Percentiles rank a stretch among this genome's conserved stretches.
phyloP scores from a whole-genome alignment of 768 basidiomycete genomes.

The Sutorius australiensis region DNA sequence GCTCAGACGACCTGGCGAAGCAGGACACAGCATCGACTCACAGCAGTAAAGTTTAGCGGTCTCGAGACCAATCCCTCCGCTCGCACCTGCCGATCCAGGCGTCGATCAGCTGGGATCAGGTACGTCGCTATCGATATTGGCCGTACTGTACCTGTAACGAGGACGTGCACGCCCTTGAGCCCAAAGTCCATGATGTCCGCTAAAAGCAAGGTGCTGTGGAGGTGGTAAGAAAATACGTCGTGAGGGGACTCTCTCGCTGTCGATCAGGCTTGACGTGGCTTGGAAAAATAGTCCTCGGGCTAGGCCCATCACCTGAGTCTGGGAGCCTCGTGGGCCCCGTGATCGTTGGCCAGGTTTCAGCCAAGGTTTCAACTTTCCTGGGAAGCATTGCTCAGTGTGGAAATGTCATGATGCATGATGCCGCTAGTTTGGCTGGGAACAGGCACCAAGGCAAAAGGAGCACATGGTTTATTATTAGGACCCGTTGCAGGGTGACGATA shows the following conservation, averaged over 20 bases:
- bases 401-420: not conserved
- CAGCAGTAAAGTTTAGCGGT: slow-evolving; percentile 56
- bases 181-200: slow-evolving; percentile 47
- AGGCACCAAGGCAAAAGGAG: not conserved
- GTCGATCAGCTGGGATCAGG: not conserved
- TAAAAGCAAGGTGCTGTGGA: not conserved
- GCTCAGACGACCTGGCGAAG: not conserved
- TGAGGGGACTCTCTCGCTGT: not conserved
- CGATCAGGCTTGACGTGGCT: not conserved
- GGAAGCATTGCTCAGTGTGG: slow-evolving; percentile 8
- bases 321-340: not conserved
- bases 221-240: slow-evolving; percentile 1
- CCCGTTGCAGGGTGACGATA: not conserved
- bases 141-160: slow-evolving; percentile 53
- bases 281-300: slow-evolving; percentile 3
- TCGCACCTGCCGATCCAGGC: slow-evolving; percentile 48
- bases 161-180: slow-evolving; percentile 57
- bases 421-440: not conserved
- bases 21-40: slow-evolving; percentile 22
- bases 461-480: not conserved
- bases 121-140: not conserved
- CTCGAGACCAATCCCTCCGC: slow-evolving; percentile 71
- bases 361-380: slow-evolving; percentile 12
- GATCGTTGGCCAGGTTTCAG: slow-evolving; percentile 9
- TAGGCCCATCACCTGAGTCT: slow-evolving; percentile 6